Evolutionary conservation across 345 rosid species (phyloP), one percentile per base, ranked within the genome.

Genomic region (Gossypioides kirkii): DNA sequence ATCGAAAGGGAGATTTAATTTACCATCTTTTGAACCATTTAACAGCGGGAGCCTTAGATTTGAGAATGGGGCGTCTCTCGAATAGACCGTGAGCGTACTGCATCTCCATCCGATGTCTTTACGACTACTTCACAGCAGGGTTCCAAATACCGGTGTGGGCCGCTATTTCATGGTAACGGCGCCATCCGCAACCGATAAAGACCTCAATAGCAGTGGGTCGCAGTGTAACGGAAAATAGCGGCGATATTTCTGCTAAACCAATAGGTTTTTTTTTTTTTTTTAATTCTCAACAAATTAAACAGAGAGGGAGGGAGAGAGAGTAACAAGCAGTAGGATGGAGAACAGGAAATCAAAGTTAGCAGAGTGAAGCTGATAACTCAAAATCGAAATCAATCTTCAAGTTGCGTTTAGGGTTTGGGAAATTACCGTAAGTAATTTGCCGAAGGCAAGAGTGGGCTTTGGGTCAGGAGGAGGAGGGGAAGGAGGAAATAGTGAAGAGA

Each of bases 21-120:
- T 87, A 94, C 98, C 97, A 94, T 70, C 90, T 89, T 72, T 75
- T 86, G 85, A 83, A 73, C 97, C 97, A 94, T 81, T 90, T 94
- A 36, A 89, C 95, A 65, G 95, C 90, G 52, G 97, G 97, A 70
- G 86, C 28, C 77, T 85, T 89, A 66, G 97, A 87, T 82, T 74
- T 89, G 77, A 84, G 12, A 66, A 92, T 80, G 58, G 91, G 91
- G 38, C 90, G 92, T 74, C 97, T 77, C 56, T 94, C 97, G 82
- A 88, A 94, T 16, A 89, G 74, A 78, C 58, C 87, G 68, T 89
- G 87, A 75, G 80, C 62, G 79, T 72, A 91, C 45, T 83, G 86
- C 36, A 74, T 74, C 78, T 89, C 80, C 84, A 86, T 85, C 18
- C 25, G 22, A 12, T 61, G 50, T 46, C 43, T 58, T 62, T 26